Evolutionary conservation across 2,329 filamentous ascomycete genomes (phyloP), one percentile per base, ranked within the genome.

Genomic region (Fusarium nelsonii): DNA sequence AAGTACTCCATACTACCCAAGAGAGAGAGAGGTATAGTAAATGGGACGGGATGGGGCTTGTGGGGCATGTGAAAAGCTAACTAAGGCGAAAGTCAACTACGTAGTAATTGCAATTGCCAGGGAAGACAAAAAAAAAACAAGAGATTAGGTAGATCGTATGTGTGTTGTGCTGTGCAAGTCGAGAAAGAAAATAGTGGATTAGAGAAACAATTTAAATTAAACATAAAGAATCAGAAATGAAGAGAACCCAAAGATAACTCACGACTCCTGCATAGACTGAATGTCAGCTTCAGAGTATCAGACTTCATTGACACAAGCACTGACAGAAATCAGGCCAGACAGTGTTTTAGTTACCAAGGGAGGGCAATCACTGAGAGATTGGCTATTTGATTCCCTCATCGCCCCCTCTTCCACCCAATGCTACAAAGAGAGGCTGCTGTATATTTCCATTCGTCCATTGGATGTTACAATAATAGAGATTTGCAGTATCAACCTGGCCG

Each of bases 281-380:
- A 46, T n/a, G 28, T 23, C 30, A 61, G 26, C 16, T 37, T 16
- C 14, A 30, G 28, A 18, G 41, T 44, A 50, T 37, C 32, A 30
- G 23, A 14, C 7, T 51, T 39, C 36, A 50, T 33, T 20, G 16
- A 41, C 30, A 53, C 39, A 28, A 43, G 43, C 26, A 65, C 61
- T 58, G 63, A 53, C 43, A 65, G 52, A 58, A 40, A 58, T 72
- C 65, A 73, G 63, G 71, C 70, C 36, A 74, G 68, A 69, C 70
- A 48, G 70, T 73, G 73, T 77, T 77, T 75, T 74, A 72, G 68
- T 77, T 74, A 69, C 49, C 65, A 74, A 75, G 74, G 75, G 72
- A 73, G 61, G 30, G 15, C 70, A 60, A 48, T 18, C 39, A 45
- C 43, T 16, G 34, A 50, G 43, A 64, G 49, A 61, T 65, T 60